phyloP scores from a whole-genome alignment of 2,329 filamentous ascomycete genomes.

The Alternaria sp. region DNA sequence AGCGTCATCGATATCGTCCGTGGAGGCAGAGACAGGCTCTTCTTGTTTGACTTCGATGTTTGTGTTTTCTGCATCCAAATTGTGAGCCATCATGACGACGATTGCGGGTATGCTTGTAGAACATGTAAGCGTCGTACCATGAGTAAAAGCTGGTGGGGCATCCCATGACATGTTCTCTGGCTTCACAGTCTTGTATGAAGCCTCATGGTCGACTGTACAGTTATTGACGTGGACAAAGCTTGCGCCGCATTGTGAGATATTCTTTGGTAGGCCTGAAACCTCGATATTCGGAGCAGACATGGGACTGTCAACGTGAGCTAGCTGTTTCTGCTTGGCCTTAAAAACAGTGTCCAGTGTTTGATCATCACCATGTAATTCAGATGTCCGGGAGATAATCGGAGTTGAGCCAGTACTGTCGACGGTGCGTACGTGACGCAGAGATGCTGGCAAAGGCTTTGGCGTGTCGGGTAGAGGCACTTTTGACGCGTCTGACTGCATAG shows the following conservation, averaged over 20 bases:
- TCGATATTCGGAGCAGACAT: background rate
- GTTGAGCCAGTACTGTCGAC: conserved; percentile 32
- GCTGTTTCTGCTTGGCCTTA: background rate
- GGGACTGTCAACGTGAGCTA: background rate
- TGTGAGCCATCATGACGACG: conserved; percentile 25
- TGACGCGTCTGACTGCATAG: background rate
- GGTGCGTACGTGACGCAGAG: conserved; percentile 33
- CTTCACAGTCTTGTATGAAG: background rate
- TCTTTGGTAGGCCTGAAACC: background rate
- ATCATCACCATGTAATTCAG: background rate
- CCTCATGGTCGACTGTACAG: background rate
- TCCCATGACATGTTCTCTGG: background rate
- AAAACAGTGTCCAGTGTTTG: background rate
- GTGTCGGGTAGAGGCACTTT: conserved; percentile 15
- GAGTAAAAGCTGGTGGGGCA: background rate
- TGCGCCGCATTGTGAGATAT: background rate
- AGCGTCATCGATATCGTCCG: background rate
- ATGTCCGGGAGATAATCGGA: conserved; percentile 18
- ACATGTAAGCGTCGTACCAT: conserved; percentile 26
- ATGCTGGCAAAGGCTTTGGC: background rate
- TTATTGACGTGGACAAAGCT: background rate
- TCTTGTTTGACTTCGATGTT: conserved; percentile 2
- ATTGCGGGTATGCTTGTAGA: conserved; percentile 1
- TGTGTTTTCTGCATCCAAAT: conserved; percentile 10
- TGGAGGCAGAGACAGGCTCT: background rate